Conservation (phyloP, 2,329 filamentous ascomycete species). For the Volutella citrinella region DNA sequence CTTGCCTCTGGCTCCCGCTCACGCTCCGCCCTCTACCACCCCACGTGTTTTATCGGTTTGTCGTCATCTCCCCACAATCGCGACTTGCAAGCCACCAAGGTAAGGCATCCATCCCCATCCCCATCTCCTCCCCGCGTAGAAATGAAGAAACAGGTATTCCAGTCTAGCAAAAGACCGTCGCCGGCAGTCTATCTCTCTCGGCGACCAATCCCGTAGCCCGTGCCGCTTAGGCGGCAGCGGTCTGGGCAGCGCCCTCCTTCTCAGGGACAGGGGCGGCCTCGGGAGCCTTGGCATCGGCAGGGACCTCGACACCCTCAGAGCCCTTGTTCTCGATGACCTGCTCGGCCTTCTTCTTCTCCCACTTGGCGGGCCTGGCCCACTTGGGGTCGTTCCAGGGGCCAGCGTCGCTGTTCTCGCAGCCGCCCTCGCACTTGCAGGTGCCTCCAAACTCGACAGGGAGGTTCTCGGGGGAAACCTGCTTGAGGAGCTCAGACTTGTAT, state of each 20-base stretch:
- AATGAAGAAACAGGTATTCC: slow-evolving; percentile 20
- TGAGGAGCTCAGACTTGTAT: slow-evolving; percentile 81
- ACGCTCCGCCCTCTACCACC: slow-evolving; percentile 11
- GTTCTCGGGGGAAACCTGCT: slow-evolving; percentile 85
- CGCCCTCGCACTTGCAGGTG: slow-evolving; percentile 74
- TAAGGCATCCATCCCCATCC: too few species aligned
- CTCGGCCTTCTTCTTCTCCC: slow-evolving; percentile 49
- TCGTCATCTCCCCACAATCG: slow-evolving; percentile 10
- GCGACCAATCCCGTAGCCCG: too few species aligned
- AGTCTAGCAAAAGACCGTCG: slow-evolving; percentile 22
- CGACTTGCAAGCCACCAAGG: too few species aligned
- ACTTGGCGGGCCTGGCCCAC: slow-evolving; percentile 65
- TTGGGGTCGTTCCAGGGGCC: slow-evolving; percentile 82
- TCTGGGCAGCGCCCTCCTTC: slow-evolving; percentile 33
- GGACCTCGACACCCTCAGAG: slow-evolving; percentile 34
- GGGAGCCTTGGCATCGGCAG: slow-evolving; percentile 25
- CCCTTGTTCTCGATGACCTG: slow-evolving; percentile 39
- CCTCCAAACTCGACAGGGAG: slow-evolving; percentile 85
- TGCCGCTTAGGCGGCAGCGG: slow-evolving; percentile 33
- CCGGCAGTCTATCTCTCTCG: too few species aligned
- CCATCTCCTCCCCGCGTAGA: too few species aligned
- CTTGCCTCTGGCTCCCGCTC: slow-evolving; percentile 12
- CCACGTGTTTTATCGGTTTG: slow-evolving; percentile 13
- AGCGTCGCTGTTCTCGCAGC: slow-evolving; percentile 82
- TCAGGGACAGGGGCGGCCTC: slow-evolving; percentile 30